Percentiles rank a stretch among this genome's conserved stretches.
Conservation (phyloP, 1,284 basidiomycete species). For the Leccinum huronense region DNA sequence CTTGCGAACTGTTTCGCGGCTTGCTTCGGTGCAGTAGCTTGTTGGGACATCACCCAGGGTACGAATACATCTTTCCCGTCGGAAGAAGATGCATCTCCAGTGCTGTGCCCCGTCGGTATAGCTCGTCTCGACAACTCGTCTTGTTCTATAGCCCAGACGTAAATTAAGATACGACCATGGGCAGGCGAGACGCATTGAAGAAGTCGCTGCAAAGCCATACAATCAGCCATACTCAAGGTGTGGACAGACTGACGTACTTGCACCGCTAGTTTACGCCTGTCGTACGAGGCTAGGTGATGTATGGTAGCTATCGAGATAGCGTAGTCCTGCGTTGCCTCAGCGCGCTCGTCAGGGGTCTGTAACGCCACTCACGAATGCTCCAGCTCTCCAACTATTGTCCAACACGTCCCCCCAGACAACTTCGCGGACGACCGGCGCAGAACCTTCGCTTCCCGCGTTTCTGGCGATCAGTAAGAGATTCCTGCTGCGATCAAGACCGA, state of each 20-base stretch:
- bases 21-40: conserved; percentile 21
- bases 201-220: conserved; percentile 49
- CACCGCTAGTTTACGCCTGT: conserved; percentile 70
- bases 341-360: neutral
- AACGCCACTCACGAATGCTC: conserved; percentile 68
- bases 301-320: conserved; percentile 95
- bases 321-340: conserved; percentile 65
- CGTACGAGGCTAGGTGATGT: conserved; percentile 84
- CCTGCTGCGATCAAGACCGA: conserved; percentile 81
- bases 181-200: conserved; percentile 59
- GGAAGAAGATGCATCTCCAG: neutral
- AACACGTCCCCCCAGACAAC: conserved; percentile 76
- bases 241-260: conserved; percentile 46
- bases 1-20: conserved; percentile 13
- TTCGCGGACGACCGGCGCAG: conserved; percentile 49
- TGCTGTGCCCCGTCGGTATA: conserved; percentile 42
- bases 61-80: conserved; percentile 66
- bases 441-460: conserved; percentile 45
- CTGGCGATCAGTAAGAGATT: conserved; percentile 78
- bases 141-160: conserved; percentile 99
- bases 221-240: conserved; percentile 5
- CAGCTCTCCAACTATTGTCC: conserved; percentile 66
- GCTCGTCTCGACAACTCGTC: conserved; percentile 75
- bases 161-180: conserved; percentile 83
- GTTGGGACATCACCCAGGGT: conserved; percentile 59